A percentile compares a stretch with the other conserved stretches of the same genome.
phyloP scores from a whole-genome alignment of 2,329 filamentous ascomycete genomes.

The Teratosphaeria nubilosa region DNA sequence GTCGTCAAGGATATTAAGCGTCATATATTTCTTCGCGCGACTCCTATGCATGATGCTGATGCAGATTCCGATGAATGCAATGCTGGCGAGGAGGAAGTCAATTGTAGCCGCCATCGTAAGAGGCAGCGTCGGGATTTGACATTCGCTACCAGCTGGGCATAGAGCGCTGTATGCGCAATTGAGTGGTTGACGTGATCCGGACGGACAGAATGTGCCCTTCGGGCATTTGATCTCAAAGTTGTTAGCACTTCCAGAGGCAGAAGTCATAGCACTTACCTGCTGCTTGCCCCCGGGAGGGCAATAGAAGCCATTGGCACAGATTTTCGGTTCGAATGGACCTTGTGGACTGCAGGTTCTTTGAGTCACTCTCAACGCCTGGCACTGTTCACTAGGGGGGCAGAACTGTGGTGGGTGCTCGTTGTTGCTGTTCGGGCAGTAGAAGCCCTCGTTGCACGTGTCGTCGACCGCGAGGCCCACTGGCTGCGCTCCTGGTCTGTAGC shows the following conservation, averaged over 20 bases:
- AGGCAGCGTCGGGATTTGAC: constrained; percentile 37
- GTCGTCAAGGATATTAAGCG: constrained; percentile 8
- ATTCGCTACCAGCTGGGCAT: constrained; percentile 37
- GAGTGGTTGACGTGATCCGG: constrained; percentile 38
- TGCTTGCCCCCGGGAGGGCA: constrained; percentile 40
- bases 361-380: constrained; percentile 12
- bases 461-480: constrained; percentile 21
- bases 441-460: constrained; percentile 20
- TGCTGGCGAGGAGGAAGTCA: constrained; percentile 33
- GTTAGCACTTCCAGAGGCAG: neutral
- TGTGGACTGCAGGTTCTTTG: constrained; percentile 23
- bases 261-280: constrained; percentile 16
- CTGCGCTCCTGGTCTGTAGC: constrained; percentile 16
- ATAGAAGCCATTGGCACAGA: constrained; percentile 42
- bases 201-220: constrained; percentile 42
- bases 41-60: constrained; percentile 29
- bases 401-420: constrained; percentile 21
- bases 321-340: constrained; percentile 38
- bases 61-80: constrained; percentile 25
- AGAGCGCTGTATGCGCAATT: constrained; percentile 38
- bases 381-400: constrained; percentile 20
- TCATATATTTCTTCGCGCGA: constrained; percentile 17
- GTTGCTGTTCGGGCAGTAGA: constrained; percentile 18
- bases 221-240: constrained; percentile 29
- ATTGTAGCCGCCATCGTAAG: constrained; percentile 33